Conservation (phyloP, 2,329 filamentous ascomycete genomes). For the Chaetomiaceae sp. region DNA sequence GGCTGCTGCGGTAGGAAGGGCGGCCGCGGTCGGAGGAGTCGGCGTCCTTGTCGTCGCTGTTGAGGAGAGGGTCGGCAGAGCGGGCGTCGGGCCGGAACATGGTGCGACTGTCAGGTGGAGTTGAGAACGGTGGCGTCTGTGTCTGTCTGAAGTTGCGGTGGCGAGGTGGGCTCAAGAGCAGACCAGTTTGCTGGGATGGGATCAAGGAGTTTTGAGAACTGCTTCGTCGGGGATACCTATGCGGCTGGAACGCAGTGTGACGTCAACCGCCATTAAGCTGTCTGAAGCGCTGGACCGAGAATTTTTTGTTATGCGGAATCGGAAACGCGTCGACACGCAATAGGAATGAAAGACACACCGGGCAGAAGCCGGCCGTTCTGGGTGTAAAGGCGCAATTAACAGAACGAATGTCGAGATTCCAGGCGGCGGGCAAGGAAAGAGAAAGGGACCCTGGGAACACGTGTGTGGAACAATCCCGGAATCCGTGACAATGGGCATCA, state of each 20-base stretch:
- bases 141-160: constrained; percentile 1
- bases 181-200: background rate
- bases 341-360: no score
- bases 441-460: background rate
- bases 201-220: background rate
- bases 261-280: constrained; percentile 6
- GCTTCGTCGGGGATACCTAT: background rate
- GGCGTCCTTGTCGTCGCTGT: background rate
- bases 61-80: constrained; percentile 23
- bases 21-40: constrained; percentile 17
- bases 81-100: constrained; percentile 19
- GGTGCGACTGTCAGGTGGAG: no score
- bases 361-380: no score
- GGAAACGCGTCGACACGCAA: no score
- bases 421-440: no score
- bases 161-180: background rate
- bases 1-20: constrained; percentile 4
- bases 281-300: no score
- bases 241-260: background rate
- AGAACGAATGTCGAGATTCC: background rate
- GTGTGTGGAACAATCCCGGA: constrained; percentile 9
- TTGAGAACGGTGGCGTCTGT: background rate
- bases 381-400: background rate
- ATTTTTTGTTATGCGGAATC: no score
- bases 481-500: constrained; percentile 11